Evolutionary conservation across 2,329 filamentous ascomycete genomes (phyloP).

Genomic region (Nannizziopsis barbatae): DNA sequence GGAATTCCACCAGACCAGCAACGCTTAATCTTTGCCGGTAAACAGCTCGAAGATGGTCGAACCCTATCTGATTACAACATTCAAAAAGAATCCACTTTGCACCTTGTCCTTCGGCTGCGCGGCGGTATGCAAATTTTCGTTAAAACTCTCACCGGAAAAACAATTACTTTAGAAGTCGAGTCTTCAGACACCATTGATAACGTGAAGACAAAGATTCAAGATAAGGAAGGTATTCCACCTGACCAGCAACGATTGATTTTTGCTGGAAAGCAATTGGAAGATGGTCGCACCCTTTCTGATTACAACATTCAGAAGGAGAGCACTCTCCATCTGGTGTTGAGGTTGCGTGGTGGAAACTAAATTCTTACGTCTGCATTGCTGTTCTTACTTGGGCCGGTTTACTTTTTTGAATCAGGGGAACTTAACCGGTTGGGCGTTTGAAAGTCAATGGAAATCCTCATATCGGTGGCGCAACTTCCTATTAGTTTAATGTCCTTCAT

Average conservation of each 20-base stretch:
- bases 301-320: conserved; percentile 97
- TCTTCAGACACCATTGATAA: conserved; percentile 88
- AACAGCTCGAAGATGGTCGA: conserved; percentile 85
- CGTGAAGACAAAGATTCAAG: conserved; percentile 81
- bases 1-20: conserved; percentile 92
- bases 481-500: conserved; percentile 4
- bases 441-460: neutral
- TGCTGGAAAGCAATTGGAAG: conserved; percentile 85
- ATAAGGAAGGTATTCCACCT: conserved; percentile 75
- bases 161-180: conserved; percentile 85
- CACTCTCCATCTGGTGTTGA: conserved; percentile 68
- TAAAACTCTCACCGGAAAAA: conserved; percentile 64
- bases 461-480: conserved; percentile 1
- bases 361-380: conserved; percentile 68
- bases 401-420: neutral
- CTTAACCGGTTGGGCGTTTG: conserved; percentile 9
- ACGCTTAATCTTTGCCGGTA: conserved; percentile 84
- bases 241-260: conserved; percentile 93
- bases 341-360: conserved; percentile 66
- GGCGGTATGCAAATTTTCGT: conserved; percentile 58
- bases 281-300: conserved; percentile 79
- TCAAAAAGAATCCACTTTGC: conserved; percentile 77
- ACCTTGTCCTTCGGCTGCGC: conserved; percentile 68
- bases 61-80: conserved; percentile 95
- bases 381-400: conserved; percentile 54